phyloP scores from a whole-genome alignment of 768 basidiomycete species.

The Trametes sanguinea region DNA sequence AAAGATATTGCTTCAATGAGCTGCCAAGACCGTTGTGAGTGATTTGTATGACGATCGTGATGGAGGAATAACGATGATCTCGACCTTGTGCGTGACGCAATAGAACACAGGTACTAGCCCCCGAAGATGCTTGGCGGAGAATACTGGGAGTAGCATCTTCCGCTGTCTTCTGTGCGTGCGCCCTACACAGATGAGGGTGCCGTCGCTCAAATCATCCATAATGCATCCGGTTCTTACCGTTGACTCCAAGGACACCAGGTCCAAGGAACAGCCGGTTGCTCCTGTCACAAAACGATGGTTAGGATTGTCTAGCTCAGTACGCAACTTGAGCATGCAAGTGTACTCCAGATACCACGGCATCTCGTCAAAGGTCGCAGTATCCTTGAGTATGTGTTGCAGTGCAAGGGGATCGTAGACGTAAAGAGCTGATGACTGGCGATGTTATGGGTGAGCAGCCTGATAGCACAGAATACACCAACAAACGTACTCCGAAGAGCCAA shows the following conservation, averaged over 20 bases:
- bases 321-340: not conserved
- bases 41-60: too few species aligned
- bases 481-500: slow-evolving; percentile 17
- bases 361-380: slow-evolving; percentile 21
- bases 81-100: slow-evolving; percentile 15
- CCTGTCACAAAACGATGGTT: not conserved
- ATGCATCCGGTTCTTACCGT: not conserved
- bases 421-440: slow-evolving; percentile 6
- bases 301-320: not conserved
- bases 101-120: slow-evolving; percentile 22
- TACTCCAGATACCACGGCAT: slow-evolving; percentile 13
- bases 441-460: not conserved
- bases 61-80: not conserved
- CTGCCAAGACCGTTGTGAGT: slow-evolving; percentile 5
- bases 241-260: slow-evolving; percentile 11
- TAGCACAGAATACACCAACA: not conserved
- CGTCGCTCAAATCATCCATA: not conserved
- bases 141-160: slow-evolving; percentile 24
- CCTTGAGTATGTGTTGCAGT: slow-evolving; percentile 22
- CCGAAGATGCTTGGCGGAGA: slow-evolving; percentile 18
- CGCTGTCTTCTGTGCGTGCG: slow-evolving; percentile 27
- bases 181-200: slow-evolving; percentile 11
- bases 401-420: slow-evolving; percentile 24
- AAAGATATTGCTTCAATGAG: slow-evolving; percentile 23
- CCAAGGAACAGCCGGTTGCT: slow-evolving; percentile 17